These are phyloP conservation scores for Amanita fuliginea DNA, from an alignment of 768 basidiomycete species.

Conservation along the genomic window DNA sequence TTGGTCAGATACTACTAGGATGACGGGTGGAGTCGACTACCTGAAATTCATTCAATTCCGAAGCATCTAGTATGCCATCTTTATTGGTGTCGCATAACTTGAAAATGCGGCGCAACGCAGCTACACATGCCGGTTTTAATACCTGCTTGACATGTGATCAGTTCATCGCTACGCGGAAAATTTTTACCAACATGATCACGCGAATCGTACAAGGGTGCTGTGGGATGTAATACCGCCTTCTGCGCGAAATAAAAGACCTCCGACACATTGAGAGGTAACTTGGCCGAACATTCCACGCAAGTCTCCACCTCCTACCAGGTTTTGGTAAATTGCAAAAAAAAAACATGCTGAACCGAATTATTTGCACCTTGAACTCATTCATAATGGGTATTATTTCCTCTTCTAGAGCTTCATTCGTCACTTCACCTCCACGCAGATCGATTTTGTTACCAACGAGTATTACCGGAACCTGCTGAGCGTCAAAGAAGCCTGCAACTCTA, in stretches of 20 bases:
- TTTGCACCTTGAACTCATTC: constrained; percentile 90
- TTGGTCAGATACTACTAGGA: not conserved
- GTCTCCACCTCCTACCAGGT: constrained; percentile 86
- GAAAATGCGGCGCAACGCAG: constrained; percentile 88
- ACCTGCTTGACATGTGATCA: constrained; percentile 34
- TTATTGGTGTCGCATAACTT: constrained; percentile 93
- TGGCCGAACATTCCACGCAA: constrained; percentile 95
- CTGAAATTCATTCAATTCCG: constrained; percentile 96
- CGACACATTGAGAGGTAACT: constrained; percentile 82
- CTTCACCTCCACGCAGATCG: constrained; percentile 84
- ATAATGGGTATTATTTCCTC: constrained; percentile 95
- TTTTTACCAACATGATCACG: constrained; percentile 68
- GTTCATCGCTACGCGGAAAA: constrained; percentile 5
- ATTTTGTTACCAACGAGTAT: constrained; percentile 99
- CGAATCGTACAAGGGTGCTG: constrained; percentile 94
- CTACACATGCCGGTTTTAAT: constrained; percentile 84
- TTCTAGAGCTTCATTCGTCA: constrained; percentile 89
- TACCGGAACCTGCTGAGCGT: constrained; percentile 65
- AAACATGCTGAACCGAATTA: not conserved
- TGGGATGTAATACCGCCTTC: constrained; percentile 94
- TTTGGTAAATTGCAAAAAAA: constrained; percentile 7
- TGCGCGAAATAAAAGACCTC: constrained; percentile 99
- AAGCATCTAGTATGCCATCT: constrained; percentile 81
- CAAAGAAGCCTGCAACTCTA: not conserved
- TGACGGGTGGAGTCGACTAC: constrained; percentile 27